Conservation (phyloP, 2,329 filamentous ascomycete species). For the Byssochlamys sp. region DNA sequence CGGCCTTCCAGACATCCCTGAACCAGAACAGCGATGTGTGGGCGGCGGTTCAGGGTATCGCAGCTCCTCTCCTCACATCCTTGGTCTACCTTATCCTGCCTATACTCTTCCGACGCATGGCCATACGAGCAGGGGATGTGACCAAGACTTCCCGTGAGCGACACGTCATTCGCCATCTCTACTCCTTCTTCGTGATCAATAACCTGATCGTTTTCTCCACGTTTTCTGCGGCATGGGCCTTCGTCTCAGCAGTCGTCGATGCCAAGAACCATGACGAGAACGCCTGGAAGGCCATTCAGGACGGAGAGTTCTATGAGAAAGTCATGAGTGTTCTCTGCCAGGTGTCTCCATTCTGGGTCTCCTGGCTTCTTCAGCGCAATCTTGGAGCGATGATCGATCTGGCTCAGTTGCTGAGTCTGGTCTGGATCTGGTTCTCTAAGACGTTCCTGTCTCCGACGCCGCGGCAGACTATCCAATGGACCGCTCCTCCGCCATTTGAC, state of each 20-base stretch:
- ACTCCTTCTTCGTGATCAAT: constrained; percentile 95
- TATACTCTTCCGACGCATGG: constrained; percentile 79
- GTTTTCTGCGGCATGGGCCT: constrained; percentile 72
- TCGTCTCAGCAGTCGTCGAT: constrained; percentile 56
- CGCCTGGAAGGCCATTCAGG: constrained; percentile 59
- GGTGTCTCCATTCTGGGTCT: constrained; percentile 87
- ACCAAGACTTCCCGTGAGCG: constrained; percentile 88
- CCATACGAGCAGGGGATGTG: constrained; percentile 72
- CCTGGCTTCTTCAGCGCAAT: constrained; percentile 84
- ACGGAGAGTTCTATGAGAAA: constrained; percentile 52
- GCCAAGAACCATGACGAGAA: constrained; percentile 48
- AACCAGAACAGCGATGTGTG: constrained; percentile 56
- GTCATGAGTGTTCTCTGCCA: constrained; percentile 67
- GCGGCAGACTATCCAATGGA: constrained; percentile 80
- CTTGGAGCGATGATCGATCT: constrained; percentile 87
- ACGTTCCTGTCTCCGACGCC: constrained; percentile 82
- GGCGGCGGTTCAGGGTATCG: constrained; percentile 85
- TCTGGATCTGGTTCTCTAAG: constrained; percentile 75
- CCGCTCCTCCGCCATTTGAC: constrained; percentile 83
- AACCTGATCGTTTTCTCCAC: constrained; percentile 89
- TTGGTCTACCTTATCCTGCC: constrained; percentile 79
- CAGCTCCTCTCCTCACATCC: constrained; percentile 77
- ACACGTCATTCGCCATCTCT: constrained; percentile 82
- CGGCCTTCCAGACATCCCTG: constrained; percentile 59
- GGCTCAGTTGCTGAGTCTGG: constrained; percentile 73